Conservation (phyloP, 306 rosid species). For the Quercus bicolor region DNA sequence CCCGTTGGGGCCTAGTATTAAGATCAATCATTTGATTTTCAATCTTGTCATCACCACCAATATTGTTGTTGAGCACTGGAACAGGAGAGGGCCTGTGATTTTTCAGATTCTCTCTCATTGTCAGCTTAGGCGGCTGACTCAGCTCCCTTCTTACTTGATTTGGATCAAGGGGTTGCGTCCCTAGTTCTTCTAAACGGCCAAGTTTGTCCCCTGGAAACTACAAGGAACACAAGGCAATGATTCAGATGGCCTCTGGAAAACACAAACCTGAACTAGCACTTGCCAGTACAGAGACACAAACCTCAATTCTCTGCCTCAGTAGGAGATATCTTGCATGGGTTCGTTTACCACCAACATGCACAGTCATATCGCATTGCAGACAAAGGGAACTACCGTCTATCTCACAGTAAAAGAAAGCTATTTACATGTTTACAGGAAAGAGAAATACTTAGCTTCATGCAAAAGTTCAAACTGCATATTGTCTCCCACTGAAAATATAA, state of each 20-base stretch:
- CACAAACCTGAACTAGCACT: slow-evolving; percentile 3
- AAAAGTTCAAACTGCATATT: slow-evolving; percentile 9
- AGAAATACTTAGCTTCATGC: slow-evolving; percentile 7
- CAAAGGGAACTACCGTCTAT: slow-evolving; percentile 74
- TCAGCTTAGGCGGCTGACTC: slow-evolving; percentile 25
- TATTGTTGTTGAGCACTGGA: slow-evolving; percentile 29
- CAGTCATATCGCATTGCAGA: slow-evolving; percentile 73
- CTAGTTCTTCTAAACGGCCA: slow-evolving; percentile 32
- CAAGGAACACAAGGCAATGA: background rate
- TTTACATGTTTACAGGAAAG: slow-evolving; percentile 23
- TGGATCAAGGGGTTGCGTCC: slow-evolving; percentile 31
- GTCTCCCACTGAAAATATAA: background rate
- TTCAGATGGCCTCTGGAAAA: slow-evolving; percentile 12
- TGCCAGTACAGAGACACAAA: slow-evolving; percentile 25
- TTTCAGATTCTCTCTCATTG: slow-evolving; percentile 22
- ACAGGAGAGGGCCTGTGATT: slow-evolving; percentile 28
- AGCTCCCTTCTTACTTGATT: slow-evolving; percentile 30
- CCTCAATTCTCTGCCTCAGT: slow-evolving; percentile 66
- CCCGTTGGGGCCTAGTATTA: slow-evolving; percentile 41
- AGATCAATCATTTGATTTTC: slow-evolving; percentile 46
- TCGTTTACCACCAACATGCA: slow-evolving; percentile 76
- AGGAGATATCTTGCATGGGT: slow-evolving; percentile 62
- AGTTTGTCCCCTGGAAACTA: slow-evolving; percentile 54
- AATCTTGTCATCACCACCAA: slow-evolving; percentile 27
- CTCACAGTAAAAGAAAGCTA: slow-evolving; percentile 82